Percentiles rank a stretch among this genome's conserved stretches.
Evolutionary conservation across 768 basidiomycete species (phyloP).

Genomic region (Tricholoma hemisulphureum): DNA sequence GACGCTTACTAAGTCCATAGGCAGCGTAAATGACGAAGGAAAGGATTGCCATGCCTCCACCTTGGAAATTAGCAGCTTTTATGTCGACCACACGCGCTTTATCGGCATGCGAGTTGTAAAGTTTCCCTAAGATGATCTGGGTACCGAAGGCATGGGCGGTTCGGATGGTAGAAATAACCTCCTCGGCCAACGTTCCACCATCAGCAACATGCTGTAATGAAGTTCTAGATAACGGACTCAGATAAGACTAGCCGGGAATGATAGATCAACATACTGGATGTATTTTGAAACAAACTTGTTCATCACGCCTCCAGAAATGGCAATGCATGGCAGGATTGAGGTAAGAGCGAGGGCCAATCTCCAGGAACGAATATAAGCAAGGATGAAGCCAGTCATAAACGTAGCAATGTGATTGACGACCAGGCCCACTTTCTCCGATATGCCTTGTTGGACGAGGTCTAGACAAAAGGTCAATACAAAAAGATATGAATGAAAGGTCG

Average conservation of each 20-base stretch:
- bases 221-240: too few species aligned
- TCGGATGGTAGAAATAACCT: constrained; percentile 88
- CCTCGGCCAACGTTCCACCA: constrained; percentile 84
- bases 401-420: constrained; percentile 61
- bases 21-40: constrained; percentile 80
- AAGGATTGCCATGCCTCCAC: constrained; percentile 64
- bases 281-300: constrained; percentile 61
- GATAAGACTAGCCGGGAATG: too few species aligned
- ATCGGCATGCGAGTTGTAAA: constrained; percentile 66
- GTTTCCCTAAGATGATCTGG: constrained; percentile 54
- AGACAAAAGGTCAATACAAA: constrained; percentile 1
- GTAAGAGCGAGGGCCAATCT: constrained; percentile 80
- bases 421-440: constrained; percentile 83
- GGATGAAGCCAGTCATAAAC: constrained; percentile 76
- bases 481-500: constrained; percentile 3
- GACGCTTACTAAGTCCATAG: constrained; percentile 59
- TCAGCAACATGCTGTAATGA: constrained; percentile 75
- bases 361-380: constrained; percentile 71
- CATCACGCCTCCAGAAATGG: constrained; percentile 68
- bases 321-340: constrained; percentile 82
- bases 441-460: constrained; percentile 90
- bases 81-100: constrained; percentile 50
- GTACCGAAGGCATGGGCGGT: constrained; percentile 91
- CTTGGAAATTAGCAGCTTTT: constrained; percentile 59
- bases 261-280: constrained; percentile 53